Conservation (phyloP, 176 grass and related monocot species). For the Avena atlantica region DNA sequence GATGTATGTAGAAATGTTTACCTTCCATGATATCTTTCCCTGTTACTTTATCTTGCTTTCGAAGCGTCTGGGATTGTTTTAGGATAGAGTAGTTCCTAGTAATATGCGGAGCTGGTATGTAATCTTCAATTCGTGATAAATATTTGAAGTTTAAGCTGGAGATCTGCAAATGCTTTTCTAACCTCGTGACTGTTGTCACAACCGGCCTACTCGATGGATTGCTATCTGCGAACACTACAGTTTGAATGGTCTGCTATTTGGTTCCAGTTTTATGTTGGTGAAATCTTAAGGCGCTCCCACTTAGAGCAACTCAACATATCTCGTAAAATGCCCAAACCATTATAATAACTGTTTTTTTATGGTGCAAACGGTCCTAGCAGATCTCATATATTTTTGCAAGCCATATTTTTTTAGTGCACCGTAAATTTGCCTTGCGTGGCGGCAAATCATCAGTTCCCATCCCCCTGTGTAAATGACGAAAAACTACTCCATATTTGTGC, state of each 20-base stretch:
- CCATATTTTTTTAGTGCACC: too few species aligned
- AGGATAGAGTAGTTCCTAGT: background rate
- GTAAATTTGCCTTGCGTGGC: too few species aligned
- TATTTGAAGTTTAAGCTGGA: constrained; percentile 2
- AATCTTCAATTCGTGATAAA: background rate
- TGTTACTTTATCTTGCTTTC: constrained; percentile 19
- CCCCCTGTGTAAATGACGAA: too few species aligned
- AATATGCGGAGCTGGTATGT: constrained; percentile 19
- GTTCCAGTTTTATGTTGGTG: background rate
- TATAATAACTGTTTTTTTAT: too few species aligned
- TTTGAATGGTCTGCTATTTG: background rate
- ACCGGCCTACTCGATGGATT: background rate
- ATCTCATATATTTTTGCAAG: too few species aligned
- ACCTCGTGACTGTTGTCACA: background rate
- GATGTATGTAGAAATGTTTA: constrained; percentile 29
- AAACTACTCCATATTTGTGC: too few species aligned
- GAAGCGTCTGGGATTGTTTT: background rate
- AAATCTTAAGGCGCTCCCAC: background rate
- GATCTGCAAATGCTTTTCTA: background rate
- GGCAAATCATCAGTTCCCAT: too few species aligned
- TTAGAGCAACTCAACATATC: background rate
- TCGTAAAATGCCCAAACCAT: too few species aligned
- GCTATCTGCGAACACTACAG: background rate
- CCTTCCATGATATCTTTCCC: background rate
- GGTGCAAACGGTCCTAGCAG: too few species aligned